Evolutionary conservation across 148 eudicot species (phyloP).

Genomic region (Tetragonia tetragonoides): DNA sequence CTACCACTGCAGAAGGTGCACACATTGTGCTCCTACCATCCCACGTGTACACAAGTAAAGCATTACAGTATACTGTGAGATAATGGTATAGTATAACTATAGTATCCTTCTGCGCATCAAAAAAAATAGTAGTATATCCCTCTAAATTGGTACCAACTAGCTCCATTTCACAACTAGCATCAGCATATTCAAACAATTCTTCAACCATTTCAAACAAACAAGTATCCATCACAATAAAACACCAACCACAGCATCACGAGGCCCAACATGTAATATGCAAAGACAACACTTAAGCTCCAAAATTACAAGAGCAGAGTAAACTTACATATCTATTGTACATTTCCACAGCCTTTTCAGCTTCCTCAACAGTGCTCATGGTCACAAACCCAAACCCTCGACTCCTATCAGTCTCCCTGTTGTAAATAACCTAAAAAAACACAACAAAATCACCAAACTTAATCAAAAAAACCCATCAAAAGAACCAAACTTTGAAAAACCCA

Average conservation of each 20-base stretch:
- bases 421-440: slow-evolving; percentile 59
- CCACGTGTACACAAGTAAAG: neutral
- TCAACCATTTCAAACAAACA: neutral
- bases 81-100: neutral
- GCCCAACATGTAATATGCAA: too few relatives aligned
- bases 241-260: neutral
- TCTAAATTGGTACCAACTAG: neutral
- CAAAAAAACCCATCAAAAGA: neutral
- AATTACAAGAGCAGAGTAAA: neutral
- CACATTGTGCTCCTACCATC: too few relatives aligned
- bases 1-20: too few relatives aligned
- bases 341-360: slow-evolving; percentile 81
- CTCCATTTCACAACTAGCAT: neutral
- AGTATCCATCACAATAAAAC: neutral
- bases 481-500: neutral
- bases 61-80: neutral
- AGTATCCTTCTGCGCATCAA: neutral
- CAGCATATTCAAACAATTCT: neutral
- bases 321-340: slow-evolving; percentile 74
- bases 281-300: neutral
- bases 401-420: slow-evolving; percentile 86
- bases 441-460: neutral
- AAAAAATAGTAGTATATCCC: neutral
- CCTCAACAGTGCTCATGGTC: slow-evolving; percentile 89
- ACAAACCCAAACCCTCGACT: slow-evolving; percentile 95